Conservation (phyloP, 1,139 yeast species). For the Maudiozyma humilis region DNA sequence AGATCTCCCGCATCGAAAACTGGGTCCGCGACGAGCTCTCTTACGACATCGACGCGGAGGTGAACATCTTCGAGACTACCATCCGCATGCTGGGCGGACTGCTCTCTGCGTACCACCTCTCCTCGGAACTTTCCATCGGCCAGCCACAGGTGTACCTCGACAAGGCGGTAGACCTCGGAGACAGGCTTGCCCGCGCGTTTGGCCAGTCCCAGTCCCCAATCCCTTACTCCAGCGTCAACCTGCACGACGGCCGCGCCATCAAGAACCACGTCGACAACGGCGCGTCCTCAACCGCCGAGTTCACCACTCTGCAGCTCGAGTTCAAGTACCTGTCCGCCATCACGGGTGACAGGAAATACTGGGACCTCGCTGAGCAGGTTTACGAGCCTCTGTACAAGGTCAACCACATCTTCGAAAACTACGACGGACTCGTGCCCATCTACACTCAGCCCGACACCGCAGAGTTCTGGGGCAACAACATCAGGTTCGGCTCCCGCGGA, state of each 20-base stretch:
- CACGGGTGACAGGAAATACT: constrained; percentile 71
- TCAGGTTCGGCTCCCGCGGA: constrained; percentile 83
- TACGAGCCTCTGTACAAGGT: constrained; percentile 53
- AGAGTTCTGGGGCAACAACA: constrained; percentile 50
- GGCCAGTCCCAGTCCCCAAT: constrained; percentile 50
- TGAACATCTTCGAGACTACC: constrained; percentile 86
- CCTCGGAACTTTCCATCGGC: constrained; percentile 40
- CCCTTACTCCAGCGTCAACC: constrained; percentile 74
- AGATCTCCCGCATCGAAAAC: constrained; percentile 52
- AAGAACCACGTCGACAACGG: constrained; percentile 59
- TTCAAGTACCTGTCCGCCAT: constrained; percentile 73
- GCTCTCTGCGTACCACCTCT: constrained; percentile 68
- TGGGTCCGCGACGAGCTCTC: constrained; percentile 63
- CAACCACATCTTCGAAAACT: constrained; percentile 17
- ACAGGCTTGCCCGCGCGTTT: constrained; percentile 56
- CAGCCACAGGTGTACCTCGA: constrained; percentile 53
- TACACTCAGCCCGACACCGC: constrained; percentile 72
- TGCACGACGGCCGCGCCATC: constrained; percentile 53
- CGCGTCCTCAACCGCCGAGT: constrained; percentile 83
- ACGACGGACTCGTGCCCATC: constrained; percentile 76
- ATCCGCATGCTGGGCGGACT: constrained; percentile 91
- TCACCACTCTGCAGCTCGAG: constrained; percentile 79
- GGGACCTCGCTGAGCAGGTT: constrained; percentile 70
- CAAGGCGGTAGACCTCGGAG: constrained; percentile 68
- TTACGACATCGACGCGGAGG: constrained; percentile 57